A percentile compares a stretch with the other conserved stretches of the same genome.
Conservation (phyloP, 2,329 filamentous ascomycete species). For the Stagonosporopsis cucurbitacearum region DNA sequence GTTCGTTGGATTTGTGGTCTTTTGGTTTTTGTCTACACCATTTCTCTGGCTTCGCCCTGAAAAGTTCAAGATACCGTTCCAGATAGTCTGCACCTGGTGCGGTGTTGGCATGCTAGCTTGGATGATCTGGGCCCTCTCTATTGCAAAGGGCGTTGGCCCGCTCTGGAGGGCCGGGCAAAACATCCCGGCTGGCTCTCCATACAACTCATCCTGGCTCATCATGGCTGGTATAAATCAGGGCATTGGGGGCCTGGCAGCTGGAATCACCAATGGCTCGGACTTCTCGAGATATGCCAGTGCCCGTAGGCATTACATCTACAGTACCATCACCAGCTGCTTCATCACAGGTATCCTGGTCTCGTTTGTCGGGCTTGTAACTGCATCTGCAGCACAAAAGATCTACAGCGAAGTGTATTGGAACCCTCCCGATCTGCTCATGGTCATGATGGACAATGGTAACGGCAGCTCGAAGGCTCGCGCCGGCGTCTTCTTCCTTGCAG, state of each 20-base stretch:
- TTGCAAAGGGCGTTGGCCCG: conserved; percentile 53
- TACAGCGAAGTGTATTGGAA: conserved; percentile 50
- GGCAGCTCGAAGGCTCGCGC: conserved; percentile 48
- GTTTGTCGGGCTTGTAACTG: conserved; percentile 53
- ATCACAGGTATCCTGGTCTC: conserved; percentile 52
- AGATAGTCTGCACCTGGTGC: conserved; percentile 54
- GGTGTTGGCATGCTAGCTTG: conserved; percentile 54
- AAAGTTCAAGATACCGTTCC: conserved; percentile 58
- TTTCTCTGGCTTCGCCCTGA: conserved; percentile 59
- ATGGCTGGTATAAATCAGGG: conserved; percentile 56
- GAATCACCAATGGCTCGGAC: conserved; percentile 54
- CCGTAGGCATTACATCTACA: conserved; percentile 48
- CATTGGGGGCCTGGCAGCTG: conserved; percentile 51
- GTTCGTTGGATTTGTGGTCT: conserved; percentile 46
- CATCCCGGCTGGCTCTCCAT: conserved; percentile 46
- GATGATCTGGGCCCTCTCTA: conserved; percentile 58
- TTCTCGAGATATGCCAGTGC: conserved; percentile 53
- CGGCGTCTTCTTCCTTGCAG: conserved; percentile 47
- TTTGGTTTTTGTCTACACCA: conserved; percentile 48
- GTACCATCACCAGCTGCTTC: conserved; percentile 51
- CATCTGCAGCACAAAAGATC: conserved; percentile 48
- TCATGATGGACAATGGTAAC: conserved; percentile 54
- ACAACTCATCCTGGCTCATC: conserved; percentile 54
- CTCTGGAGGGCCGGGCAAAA: conserved; percentile 51
- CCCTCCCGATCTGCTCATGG: conserved; percentile 54